Conservation (phyloP, 176 grass and related monocot genomes). For the Avena atlantica region DNA sequence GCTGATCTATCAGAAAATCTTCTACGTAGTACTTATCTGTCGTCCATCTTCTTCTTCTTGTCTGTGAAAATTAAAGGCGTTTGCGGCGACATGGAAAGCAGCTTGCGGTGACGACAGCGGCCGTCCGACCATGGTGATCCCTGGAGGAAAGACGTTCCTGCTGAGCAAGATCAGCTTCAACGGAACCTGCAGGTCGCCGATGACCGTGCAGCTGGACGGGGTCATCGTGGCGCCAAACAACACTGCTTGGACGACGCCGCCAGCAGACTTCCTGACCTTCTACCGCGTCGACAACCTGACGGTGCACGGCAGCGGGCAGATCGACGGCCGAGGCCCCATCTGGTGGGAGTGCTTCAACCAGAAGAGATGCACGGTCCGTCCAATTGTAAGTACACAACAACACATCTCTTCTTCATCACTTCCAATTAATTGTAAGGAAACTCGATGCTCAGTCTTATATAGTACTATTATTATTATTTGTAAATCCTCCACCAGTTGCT, state of each 20-base stretch:
- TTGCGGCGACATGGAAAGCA: conserved; percentile 57
- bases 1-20: too few species aligned
- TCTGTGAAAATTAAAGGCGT: conserved; percentile 37
- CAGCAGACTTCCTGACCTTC: conserved; percentile 54
- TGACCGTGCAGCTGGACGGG: conserved; percentile 62
- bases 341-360: conserved; percentile 70
- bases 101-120: conserved; percentile 31
- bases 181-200: conserved; percentile 53
- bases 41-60: too few species aligned
- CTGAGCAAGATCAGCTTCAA: conserved; percentile 36
- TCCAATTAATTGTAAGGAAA: background rate
- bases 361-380: conserved; percentile 40
- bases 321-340: conserved; percentile 64
- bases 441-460: background rate
- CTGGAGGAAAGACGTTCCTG: conserved; percentile 52
- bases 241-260: conserved; percentile 46
- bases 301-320: conserved; percentile 51
- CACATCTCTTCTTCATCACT: background rate
- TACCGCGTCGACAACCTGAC: conserved; percentile 40
- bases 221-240: conserved; percentile 55
- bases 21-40: too few species aligned
- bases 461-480: background rate
- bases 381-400: conserved; percentile 61
- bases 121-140: conserved; percentile 41
- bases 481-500: conserved; percentile 38